Evolutionary conservation across 2,329 filamentous ascomycete species (phyloP).

Genomic region (Colletotrichum kahawae): DNA sequence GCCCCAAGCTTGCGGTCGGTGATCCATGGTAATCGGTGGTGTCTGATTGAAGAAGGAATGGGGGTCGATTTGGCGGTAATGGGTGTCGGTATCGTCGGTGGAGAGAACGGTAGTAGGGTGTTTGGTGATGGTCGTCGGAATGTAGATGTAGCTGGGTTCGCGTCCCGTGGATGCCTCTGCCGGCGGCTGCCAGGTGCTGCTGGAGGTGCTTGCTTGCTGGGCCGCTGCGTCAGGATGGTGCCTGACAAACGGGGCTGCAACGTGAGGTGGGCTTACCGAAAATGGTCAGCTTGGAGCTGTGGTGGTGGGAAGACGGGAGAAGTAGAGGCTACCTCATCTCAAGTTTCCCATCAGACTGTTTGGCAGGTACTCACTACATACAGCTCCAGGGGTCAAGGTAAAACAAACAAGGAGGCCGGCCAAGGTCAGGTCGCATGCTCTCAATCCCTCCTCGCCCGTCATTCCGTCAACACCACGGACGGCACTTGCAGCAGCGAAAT

Average conservation of each 20-base stretch:
- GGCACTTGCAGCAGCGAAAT: neutral
- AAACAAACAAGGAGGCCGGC: slow-evolving; percentile 14
- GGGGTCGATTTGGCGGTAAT: neutral
- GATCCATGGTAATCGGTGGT: slow-evolving; percentile 60
- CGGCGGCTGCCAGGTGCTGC: neutral
- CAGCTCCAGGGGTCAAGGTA: slow-evolving; percentile 8
- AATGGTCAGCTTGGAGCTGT: slow-evolving; percentile 14
- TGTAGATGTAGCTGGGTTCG: slow-evolving; percentile 24
- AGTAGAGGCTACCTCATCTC: neutral
- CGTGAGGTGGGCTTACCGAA: slow-evolving; percentile 4
- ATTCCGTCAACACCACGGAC: slow-evolving; percentile 17
- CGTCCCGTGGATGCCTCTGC: slow-evolving; percentile 31
- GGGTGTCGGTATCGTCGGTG: slow-evolving; percentile 15
- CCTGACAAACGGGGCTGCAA: slow-evolving; percentile 18
- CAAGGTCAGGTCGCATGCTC: slow-evolving; percentile 10
- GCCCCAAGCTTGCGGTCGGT: slow-evolving; percentile 75
- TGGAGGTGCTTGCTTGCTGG: neutral
- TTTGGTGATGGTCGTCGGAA: neutral
- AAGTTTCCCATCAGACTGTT: neutral
- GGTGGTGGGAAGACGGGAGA: neutral
- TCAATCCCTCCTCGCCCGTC: neutral
- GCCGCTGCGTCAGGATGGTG: slow-evolving; percentile 8
- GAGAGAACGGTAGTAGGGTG: neutral
- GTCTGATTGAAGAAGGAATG: neutral
- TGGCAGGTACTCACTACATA: neutral